Evolutionary conservation across 2,329 filamentous ascomycete genomes (phyloP).

Genomic region (Pochonia chlamydosporia): DNA sequence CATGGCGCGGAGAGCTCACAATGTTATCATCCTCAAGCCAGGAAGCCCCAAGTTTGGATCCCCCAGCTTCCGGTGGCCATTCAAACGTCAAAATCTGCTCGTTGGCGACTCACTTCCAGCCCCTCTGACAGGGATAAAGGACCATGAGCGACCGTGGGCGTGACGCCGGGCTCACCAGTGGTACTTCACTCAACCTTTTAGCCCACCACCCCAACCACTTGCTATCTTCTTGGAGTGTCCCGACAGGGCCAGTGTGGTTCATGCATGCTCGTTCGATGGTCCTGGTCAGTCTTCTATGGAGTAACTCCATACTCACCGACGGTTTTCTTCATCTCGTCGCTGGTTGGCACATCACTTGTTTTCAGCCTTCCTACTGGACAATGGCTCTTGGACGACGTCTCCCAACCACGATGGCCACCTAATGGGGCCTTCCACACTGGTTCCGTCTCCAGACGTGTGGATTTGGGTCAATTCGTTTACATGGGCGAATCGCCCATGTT

Average conservation of each 20-base stretch:
- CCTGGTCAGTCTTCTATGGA: neutral
- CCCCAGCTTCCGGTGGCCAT: constrained; percentile 8
- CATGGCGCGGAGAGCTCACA: constrained; percentile 5
- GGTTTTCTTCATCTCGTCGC: neutral
- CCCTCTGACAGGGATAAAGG: constrained; percentile 4
- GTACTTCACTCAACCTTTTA: neutral
- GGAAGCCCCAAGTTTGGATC: constrained; percentile 1
- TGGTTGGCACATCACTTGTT: neutral
- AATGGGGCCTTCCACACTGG: neutral
- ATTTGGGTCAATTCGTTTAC: neutral
- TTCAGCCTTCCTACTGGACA: constrained; percentile 8
- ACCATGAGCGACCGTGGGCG: neutral
- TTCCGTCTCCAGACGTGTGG: neutral
- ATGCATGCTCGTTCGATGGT: constrained; percentile 8
- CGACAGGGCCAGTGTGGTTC: constrained; percentile 8
- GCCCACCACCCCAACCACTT: constrained; percentile 7
- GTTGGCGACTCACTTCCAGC: constrained; percentile 6
- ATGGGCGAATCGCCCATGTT: constrained; percentile 7
- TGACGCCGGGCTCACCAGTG: constrained; percentile 1
- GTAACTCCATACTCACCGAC: constrained; percentile 10
- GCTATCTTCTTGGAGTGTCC: constrained; percentile 1
- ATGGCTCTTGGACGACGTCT: constrained; percentile 4
- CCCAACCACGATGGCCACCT: neutral
- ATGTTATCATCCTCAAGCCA: constrained; percentile 4
- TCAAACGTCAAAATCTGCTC: constrained; percentile 10